Conservation (phyloP, 139 green algal genomes). For the Picochlorum sp. region DNA sequence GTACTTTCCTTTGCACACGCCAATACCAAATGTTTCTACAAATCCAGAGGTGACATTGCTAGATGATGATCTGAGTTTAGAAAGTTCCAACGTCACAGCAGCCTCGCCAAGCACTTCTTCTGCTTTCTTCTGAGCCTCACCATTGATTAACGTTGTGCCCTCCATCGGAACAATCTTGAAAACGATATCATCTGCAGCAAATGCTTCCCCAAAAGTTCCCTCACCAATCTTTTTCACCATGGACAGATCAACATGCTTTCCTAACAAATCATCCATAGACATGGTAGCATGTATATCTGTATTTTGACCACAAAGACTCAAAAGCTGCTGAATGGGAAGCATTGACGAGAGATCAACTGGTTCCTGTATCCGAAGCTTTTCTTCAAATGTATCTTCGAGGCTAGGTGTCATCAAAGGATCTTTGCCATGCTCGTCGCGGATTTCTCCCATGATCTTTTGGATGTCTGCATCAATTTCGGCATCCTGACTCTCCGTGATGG, state of each 20-base stretch:
- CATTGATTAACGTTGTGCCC: constrained; percentile 65
- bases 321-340: constrained; percentile 50
- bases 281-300: constrained; percentile 21
- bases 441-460: neutral
- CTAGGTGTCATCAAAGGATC: constrained; percentile 1
- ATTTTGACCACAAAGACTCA: constrained; percentile 59
- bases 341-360: constrained; percentile 13
- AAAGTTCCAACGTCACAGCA: constrained; percentile 58
- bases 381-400: constrained; percentile 1
- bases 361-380: neutral
- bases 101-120: constrained; percentile 71
- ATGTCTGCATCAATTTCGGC: neutral
- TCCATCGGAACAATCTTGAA: constrained; percentile 95
- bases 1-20: constrained; percentile 55
- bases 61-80: constrained; percentile 24
- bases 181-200: constrained; percentile 46
- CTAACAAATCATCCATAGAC: constrained; percentile 50
- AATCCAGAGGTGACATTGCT: constrained; percentile 58
- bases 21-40: constrained; percentile 57
- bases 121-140: constrained; percentile 58
- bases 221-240: constrained; percentile 68
- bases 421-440: neutral
- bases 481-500: neutral
- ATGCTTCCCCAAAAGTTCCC: constrained; percentile 90
- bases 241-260: constrained; percentile 33